Evolutionary conservation across 306 rosid species (phyloP).

Genomic region (Hippophae rhamnoides): DNA sequence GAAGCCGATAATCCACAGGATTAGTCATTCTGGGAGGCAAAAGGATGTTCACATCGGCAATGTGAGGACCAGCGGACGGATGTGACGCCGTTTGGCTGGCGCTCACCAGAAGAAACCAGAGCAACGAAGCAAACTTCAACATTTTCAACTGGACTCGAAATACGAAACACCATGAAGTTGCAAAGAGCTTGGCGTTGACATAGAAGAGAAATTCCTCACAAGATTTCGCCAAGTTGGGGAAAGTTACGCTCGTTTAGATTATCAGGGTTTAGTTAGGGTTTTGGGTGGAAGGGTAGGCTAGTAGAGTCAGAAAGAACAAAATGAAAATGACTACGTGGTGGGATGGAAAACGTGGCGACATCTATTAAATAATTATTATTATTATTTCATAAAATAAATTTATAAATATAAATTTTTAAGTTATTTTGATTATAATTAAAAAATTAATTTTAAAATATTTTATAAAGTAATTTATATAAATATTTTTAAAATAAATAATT

Average conservation of each 20-base stretch:
- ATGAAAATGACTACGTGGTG: not conserved
- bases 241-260: not conserved
- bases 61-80: conserved; percentile 69
- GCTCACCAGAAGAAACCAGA: conserved; percentile 21
- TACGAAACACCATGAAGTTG: not conserved
- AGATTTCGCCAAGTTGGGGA: not conserved
- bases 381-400: no score
- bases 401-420: no score
- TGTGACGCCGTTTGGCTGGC: conserved; percentile 27
- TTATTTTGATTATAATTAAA: no score
- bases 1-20: conserved; percentile 77
- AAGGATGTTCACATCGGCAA: conserved; percentile 70
- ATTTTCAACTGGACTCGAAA: conserved; percentile 12
- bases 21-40: conserved; percentile 77
- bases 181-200: not conserved
- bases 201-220: not conserved
- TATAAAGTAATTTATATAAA: no score
- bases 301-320: not conserved
- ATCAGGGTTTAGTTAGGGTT: conserved; percentile 19
- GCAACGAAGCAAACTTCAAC: conserved; percentile 15
- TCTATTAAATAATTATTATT: no score
- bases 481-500: no score
- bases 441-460: no score
- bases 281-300: not conserved
- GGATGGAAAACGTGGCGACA: conserved; percentile 11